A percentile compares a stretch with the other conserved stretches of the same genome.
phyloP scores from a whole-genome alignment of 352 stramenopile species.

The Phytopythium sindhum region DNA sequence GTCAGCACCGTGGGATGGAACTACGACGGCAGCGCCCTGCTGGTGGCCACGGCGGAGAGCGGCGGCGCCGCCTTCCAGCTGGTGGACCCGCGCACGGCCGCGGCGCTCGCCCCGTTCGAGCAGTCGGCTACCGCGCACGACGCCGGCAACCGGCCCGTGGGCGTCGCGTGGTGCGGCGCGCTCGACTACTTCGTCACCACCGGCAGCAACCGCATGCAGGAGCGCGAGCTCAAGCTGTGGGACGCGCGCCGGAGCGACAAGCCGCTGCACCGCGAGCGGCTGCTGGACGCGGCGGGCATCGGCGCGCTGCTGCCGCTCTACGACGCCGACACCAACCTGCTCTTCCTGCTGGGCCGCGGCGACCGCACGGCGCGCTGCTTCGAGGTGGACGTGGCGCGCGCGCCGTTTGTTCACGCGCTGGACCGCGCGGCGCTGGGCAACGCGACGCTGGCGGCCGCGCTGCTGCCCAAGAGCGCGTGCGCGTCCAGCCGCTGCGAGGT shows the following conservation, averaged over 20 bases:
- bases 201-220: constrained; percentile 61
- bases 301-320: constrained; percentile 68
- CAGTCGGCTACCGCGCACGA: constrained; percentile 32
- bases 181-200: constrained; percentile 53
- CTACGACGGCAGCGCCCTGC: constrained; percentile 58
- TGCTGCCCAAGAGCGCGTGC: constrained; percentile 54
- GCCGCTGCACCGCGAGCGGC: constrained; percentile 52
- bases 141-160: constrained; percentile 39
- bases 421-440: constrained; percentile 34
- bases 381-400: constrained; percentile 45
- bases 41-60: constrained; percentile 25
- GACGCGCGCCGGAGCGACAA: constrained; percentile 43
- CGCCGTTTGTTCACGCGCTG: constrained; percentile 40
- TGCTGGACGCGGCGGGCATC: constrained; percentile 50
- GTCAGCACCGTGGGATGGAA: constrained; percentile 55
- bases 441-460: constrained; percentile 52
- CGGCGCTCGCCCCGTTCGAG: background rate
- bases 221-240: constrained; percentile 78
- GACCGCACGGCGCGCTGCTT: constrained; percentile 59
- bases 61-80: constrained; percentile 49
- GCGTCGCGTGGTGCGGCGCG: constrained; percentile 56
- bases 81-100: constrained; percentile 42
- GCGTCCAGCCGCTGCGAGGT: constrained; percentile 59
- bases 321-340: constrained; percentile 58
- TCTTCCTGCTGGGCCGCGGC: constrained; percentile 73